A percentile compares a stretch with the other conserved stretches of the same genome.
phyloP scores from a whole-genome alignment of 352 stramenopile genomes.

The Phytophthora rubi region DNA sequence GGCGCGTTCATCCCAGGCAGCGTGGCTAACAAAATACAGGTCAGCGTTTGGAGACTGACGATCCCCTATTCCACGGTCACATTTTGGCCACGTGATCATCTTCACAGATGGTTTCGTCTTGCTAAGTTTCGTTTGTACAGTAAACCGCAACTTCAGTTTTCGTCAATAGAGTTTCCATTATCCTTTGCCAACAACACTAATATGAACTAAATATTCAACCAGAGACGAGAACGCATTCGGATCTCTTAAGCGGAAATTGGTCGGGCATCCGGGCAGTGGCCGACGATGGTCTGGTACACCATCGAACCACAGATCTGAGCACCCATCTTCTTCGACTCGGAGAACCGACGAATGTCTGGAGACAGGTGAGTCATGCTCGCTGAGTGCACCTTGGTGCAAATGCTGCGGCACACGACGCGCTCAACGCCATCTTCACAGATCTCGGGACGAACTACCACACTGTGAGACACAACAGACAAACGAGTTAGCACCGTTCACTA shows the following conservation, averaged over 20 bases:
- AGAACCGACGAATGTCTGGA: slow-evolving; percentile 33
- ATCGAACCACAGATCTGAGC: slow-evolving; percentile 39
- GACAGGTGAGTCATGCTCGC: slow-evolving; percentile 26
- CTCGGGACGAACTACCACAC: slow-evolving; percentile 40
- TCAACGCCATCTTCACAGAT: slow-evolving; percentile 43
- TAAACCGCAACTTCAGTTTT: too few relatives aligned
- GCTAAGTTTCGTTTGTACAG: too few relatives aligned
- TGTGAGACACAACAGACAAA: slow-evolving; percentile 20
- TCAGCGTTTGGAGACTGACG: background rate
- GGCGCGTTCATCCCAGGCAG: background rate
- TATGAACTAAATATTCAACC: slow-evolving; percentile 37
- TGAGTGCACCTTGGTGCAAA: slow-evolving; percentile 47
- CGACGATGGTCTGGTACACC: slow-evolving; percentile 42
- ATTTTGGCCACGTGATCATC: background rate
- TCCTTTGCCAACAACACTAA: background rate
- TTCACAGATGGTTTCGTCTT: too few relatives aligned
- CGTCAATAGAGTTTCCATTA: too few relatives aligned
- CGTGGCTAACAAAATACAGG: too few relatives aligned
- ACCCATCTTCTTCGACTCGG: slow-evolving; percentile 42
- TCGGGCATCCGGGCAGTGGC: slow-evolving; percentile 32
- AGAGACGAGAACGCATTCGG: background rate
- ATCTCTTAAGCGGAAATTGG: slow-evolving; percentile 30
- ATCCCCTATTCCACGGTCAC: background rate
- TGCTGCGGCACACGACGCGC: slow-evolving; percentile 42
- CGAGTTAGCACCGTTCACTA: slow-evolving; percentile 18